phyloP scores from a whole-genome alignment of 345 rosid genomes.

The Luvunga scandens region DNA sequence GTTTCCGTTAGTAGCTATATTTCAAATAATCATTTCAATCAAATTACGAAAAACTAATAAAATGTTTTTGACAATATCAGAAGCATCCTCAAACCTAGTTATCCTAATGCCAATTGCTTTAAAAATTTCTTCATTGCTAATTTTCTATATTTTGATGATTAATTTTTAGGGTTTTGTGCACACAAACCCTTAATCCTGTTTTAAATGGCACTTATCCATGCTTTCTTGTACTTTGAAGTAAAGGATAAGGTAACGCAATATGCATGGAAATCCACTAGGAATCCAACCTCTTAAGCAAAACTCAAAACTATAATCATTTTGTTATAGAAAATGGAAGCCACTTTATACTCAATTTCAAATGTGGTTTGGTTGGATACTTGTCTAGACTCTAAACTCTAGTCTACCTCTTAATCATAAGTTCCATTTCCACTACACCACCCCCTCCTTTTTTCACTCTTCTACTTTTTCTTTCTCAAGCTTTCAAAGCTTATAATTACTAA shows the following conservation, averaged over 20 bases:
- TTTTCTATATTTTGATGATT: background rate
- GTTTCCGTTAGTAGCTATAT: background rate
- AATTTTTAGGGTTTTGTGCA: background rate
- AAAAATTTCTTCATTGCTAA: background rate
- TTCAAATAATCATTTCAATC: background rate
- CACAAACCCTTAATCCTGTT: background rate
- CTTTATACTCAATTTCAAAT: conserved; percentile 12
- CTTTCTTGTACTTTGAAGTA: conserved; percentile 27
- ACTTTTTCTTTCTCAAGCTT: conserved; percentile 29
- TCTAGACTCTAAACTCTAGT: conserved; percentile 35
- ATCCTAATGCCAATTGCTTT: background rate
- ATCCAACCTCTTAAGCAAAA: conserved; percentile 35
- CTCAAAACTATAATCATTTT: conserved; percentile 44
- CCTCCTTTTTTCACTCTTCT: background rate
- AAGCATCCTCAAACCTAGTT: background rate
- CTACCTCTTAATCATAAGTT: conserved; percentile 39
- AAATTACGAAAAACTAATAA: background rate
- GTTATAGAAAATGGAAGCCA: conserved; percentile 43
- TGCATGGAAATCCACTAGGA: conserved; percentile 29
- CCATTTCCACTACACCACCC: conserved; percentile 8
- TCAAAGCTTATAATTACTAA: conserved; percentile 42
- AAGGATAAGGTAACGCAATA: background rate
- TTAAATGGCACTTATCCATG: background rate
- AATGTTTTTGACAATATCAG: background rate
- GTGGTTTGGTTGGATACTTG: conserved; percentile 35